These are phyloP conservation scores for Phytophthora megakarya DNA, from an alignment of 352 stramenopile genomes.

Conservation along the genomic window DNA sequence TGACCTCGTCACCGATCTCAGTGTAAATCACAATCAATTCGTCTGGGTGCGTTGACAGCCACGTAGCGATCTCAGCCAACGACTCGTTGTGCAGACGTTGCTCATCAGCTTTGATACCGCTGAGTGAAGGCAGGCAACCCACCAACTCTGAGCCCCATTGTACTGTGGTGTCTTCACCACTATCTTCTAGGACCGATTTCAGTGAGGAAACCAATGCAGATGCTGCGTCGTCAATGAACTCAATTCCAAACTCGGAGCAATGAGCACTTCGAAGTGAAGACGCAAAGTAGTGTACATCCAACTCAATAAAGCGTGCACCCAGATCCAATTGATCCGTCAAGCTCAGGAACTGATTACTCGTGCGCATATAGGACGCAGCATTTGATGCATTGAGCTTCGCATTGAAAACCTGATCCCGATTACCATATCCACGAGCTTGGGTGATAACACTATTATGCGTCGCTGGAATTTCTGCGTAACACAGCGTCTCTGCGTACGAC, in stretches of 20 bases:
- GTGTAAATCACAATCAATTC: slow-evolving; percentile 67
- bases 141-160: slow-evolving; percentile 58
- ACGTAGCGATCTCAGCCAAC: slow-evolving; percentile 59
- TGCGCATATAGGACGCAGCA: slow-evolving; percentile 54
- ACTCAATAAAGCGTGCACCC: slow-evolving; percentile 69
- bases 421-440: slow-evolving; percentile 60
- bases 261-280: slow-evolving; percentile 61
- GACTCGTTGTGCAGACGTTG: slow-evolving; percentile 55
- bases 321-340: slow-evolving; percentile 78
- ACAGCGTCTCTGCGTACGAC: slow-evolving; percentile 67
- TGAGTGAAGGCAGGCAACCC: slow-evolving; percentile 73
- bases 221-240: slow-evolving; percentile 56
- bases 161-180: slow-evolving; percentile 33
- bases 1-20: slow-evolving; percentile 54
- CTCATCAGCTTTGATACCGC: slow-evolving; percentile 72
- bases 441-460: slow-evolving; percentile 84
- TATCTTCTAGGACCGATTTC: slow-evolving; percentile 41
- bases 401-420: slow-evolving; percentile 75
- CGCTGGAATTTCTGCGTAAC: slow-evolving; percentile 61
- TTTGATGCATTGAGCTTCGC: slow-evolving; percentile 52
- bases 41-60: slow-evolving; percentile 49
- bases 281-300: slow-evolving; percentile 81
- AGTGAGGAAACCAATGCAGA: slow-evolving; percentile 38
- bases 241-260: slow-evolving; percentile 59
- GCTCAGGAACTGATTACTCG: slow-evolving; percentile 74